Conservation (phyloP, 805 yeast genomes). For the Hanseniaspora meyeri region DNA sequence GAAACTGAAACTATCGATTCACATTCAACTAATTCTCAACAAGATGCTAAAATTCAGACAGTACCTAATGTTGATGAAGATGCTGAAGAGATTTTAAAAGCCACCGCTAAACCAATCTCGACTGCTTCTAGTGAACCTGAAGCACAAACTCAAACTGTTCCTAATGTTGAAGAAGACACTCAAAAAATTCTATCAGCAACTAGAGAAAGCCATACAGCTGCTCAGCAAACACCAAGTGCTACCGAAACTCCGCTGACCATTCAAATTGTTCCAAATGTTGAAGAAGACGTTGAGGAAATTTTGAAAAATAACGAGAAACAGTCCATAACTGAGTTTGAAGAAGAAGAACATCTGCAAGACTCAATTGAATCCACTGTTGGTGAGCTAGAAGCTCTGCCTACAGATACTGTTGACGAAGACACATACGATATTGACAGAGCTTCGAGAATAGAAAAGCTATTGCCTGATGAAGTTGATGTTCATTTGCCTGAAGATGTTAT, state of each 20-base stretch:
- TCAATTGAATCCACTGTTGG: neutral
- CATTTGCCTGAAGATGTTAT: neutral
- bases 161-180: neutral
- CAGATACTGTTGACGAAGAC: neutral
- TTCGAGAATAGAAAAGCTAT: neutral
- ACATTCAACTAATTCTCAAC: neutral
- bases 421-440: neutral
- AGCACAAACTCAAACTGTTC: neutral
- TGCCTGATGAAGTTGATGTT: neutral
- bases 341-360: neutral
- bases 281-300: constrained; percentile 1
- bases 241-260: neutral
- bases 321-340: neutral
- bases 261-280: constrained; percentile 13
- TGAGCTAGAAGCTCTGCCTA: neutral
- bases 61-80: constrained; percentile 13
- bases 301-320: neutral
- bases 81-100: neutral
- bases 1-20: neutral
- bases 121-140: neutral
- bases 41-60: constrained; percentile 10
- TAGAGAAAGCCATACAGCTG: neutral
- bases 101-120: neutral
- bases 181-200: neutral
- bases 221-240: neutral